Conservation (phyloP, 805 yeast species). For the Isabelozyma heimii region DNA sequence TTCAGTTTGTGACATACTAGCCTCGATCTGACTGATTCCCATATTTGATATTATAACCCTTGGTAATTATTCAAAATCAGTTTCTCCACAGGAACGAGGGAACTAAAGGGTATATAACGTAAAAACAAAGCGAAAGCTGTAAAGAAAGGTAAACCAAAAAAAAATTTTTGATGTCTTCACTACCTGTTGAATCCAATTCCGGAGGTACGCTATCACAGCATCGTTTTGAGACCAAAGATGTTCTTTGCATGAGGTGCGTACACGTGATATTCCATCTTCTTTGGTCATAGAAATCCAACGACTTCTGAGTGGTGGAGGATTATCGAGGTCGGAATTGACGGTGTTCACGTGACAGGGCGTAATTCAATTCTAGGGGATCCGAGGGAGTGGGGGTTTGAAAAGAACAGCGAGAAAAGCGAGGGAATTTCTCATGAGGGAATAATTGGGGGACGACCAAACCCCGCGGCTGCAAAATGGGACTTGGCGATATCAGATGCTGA, state of each 20-base stretch:
- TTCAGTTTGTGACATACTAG: conserved; percentile 1
- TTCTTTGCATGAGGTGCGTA: not conserved
- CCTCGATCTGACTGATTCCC: conserved; percentile 1
- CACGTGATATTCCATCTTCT: not conserved
- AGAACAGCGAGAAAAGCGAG: not conserved
- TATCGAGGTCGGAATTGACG: not conserved
- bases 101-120: not conserved
- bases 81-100: not conserved
- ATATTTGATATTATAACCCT: not conserved
- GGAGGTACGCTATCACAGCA: not conserved
- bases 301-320: not conserved
- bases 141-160: not conserved
- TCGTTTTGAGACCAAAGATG: not conserved
- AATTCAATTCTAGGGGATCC: not conserved
- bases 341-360: not conserved
- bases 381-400: not conserved
- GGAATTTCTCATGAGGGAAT: not conserved
- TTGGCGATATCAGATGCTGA: too few species aligned
- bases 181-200: not conserved
- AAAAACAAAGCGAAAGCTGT: not conserved
- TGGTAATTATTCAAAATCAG: not conserved
- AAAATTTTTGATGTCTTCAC: not conserved
- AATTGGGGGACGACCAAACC: not conserved
- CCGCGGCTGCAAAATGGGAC: not conserved
- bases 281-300: not conserved